Conservation (phyloP, 306 rosid species). For the Pyrus betulifolia region DNA sequence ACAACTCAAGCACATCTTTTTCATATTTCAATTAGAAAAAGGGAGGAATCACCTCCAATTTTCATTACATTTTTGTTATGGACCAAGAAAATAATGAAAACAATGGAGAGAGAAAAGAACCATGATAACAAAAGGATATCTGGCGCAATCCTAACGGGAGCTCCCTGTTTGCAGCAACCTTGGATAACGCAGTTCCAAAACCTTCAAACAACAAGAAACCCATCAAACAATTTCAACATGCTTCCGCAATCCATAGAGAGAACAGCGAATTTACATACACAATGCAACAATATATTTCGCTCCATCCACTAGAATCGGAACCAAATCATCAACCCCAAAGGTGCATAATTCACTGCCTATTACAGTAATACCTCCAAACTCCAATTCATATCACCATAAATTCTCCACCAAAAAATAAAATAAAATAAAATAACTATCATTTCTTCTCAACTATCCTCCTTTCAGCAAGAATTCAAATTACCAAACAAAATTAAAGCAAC, state of each 20-base stretch:
- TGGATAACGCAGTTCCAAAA: conserved; percentile 82
- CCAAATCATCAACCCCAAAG: neutral
- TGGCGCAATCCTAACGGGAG: conserved; percentile 70
- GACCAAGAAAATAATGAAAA: neutral
- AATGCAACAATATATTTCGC: neutral
- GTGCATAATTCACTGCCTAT: neutral
- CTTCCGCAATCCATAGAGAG: neutral
- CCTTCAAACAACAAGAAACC: conserved; percentile 46
- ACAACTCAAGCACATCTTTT: neutral
- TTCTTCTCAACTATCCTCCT: neutral
- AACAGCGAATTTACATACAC: neutral
- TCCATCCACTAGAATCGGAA: neutral
- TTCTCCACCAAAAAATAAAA: too few relatives aligned
- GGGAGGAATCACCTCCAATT: neutral
- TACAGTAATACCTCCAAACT: too few relatives aligned
- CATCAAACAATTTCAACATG: neutral
- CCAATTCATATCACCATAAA: too few relatives aligned
- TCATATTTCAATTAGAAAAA: neutral
- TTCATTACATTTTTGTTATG: neutral
- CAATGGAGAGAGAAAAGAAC: neutral
- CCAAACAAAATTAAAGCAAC: neutral
- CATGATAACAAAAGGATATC: conserved; percentile 61
- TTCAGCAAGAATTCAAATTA: neutral
- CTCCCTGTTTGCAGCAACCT: conserved; percentile 79
- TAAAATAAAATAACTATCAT: too few relatives aligned